Evolutionary conservation across 768 basidiomycete genomes (phyloP).

Genomic region (Lyophyllum semitale): DNA sequence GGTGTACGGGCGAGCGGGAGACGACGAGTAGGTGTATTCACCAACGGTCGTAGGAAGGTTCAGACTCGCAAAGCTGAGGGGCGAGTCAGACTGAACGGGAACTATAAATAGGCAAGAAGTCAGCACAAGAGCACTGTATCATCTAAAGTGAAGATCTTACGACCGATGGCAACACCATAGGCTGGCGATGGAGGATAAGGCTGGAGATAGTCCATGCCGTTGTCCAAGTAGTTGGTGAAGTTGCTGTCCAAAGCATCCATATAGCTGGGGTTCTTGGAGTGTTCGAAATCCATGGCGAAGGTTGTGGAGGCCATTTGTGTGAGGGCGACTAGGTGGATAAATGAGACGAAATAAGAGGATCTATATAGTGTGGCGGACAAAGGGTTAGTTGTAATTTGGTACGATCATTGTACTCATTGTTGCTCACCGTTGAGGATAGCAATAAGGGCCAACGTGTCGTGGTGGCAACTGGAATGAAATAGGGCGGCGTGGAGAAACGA

Average conservation of each 20-base stretch:
- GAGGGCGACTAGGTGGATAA: constrained; percentile 27
- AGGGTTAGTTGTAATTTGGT: constrained; percentile 22
- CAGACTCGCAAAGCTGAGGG: constrained; percentile 65
- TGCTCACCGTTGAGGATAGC: constrained; percentile 26
- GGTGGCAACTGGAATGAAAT: constrained; percentile 40
- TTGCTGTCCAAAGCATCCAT: constrained; percentile 45
- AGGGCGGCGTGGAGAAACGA: constrained; percentile 38
- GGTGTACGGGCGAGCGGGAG: constrained; percentile 68
- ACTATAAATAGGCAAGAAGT: constrained; percentile 36
- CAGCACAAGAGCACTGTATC: constrained; percentile 1
- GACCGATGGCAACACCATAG: constrained; percentile 64
- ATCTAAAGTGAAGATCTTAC: constrained; percentile 42
- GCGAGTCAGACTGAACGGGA: constrained; percentile 50
- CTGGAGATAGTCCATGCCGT: constrained; percentile 63
- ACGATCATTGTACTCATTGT: constrained; percentile 29
- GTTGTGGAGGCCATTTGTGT: constrained; percentile 23
- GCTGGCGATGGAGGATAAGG: constrained; percentile 62
- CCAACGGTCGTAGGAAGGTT: constrained; percentile 56
- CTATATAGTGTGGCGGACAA: constrained; percentile 21
- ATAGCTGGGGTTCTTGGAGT: constrained; percentile 49
- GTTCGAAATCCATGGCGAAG: constrained; percentile 51
- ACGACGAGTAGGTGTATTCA: constrained; percentile 60
- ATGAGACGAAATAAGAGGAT: constrained; percentile 24
- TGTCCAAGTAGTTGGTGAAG: constrained; percentile 52
- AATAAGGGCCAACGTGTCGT: constrained; percentile 21